Base-by-base conservation (phyloP, 768 basidiomycete species). In the Podaxis sp. region DNA sequence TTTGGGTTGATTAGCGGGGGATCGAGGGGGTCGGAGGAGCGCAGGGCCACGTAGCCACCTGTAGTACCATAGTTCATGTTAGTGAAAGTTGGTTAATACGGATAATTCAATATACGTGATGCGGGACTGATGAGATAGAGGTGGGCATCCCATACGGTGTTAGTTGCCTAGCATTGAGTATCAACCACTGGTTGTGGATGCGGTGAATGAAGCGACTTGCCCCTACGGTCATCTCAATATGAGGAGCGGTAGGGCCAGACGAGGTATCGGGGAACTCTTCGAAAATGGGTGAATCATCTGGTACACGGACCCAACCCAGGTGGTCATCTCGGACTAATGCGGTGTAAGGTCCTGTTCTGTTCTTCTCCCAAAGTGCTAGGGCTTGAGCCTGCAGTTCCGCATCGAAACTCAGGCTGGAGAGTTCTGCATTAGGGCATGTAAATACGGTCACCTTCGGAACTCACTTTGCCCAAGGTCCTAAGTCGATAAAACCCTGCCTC, bases 1-100 rank as follows among this genome's bases (percentile, higher is more conserved):
- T 56, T 43, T 0, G 80, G 79, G 66, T 82, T 75, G 68, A 84
- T 80, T 17, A 71, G 57, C 0, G 83, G 82, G 25, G 68, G 38
- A 27, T 71, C 72, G 69, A 82, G 82, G 17, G 79, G 73, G 63
- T 76, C 65, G 22, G 71, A 77, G 11, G 79, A 77, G 60, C 71
- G 77, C 57, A 82, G 65, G 2, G 67, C 57, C n/a, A 70, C 41
- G 2, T 67, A 60, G 29, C 64, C 66, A 13, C 66, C 66, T 67
- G 17, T 19, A 36, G 24, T 29, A 19, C 3, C 22, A 49, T 49
- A 8, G 19, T 43, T 43, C n/a, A n/a, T 41, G 40, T 13, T 41
- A n/a, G 17, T 41, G 40, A 41, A n/a, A n/a, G 40, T 17, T 41
- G 40, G 40, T 41, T 1, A 41, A n/a, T 7, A 41, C 0, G 40